These are phyloP conservation scores for Saccharomycopsis fibuligera DNA, from an alignment of 805 yeast species.

Conservation along the genomic window DNA sequence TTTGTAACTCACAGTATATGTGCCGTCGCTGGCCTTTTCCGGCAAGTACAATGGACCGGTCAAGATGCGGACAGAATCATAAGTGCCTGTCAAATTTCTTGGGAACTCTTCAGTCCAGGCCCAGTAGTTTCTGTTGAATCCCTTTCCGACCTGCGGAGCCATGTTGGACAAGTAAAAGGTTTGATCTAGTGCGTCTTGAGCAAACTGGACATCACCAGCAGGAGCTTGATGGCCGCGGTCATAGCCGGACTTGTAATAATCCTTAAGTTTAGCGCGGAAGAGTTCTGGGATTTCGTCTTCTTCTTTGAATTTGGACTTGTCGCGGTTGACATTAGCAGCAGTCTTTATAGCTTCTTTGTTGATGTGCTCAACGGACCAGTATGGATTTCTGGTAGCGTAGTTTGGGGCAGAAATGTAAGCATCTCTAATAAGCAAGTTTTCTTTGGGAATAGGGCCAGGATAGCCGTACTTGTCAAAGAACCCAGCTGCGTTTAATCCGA, in stretches of 20 bases:
- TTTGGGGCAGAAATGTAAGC: constrained; percentile 70
- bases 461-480: constrained; percentile 67
- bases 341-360: constrained; percentile 14
- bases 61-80: constrained; percentile 59
- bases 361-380: constrained; percentile 32
- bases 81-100: constrained; percentile 54
- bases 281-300: constrained; percentile 12
- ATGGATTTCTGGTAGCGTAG: constrained; percentile 61
- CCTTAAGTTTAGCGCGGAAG: constrained; percentile 36
- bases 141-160: constrained; percentile 63
- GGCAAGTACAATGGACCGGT: constrained; percentile 80
- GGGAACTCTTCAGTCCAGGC: constrained; percentile 76
- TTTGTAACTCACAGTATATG: constrained; percentile 53
- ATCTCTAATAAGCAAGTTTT: constrained; percentile 49
- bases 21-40: constrained; percentile 48
- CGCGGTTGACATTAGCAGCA: constrained; percentile 7
- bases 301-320: constrained; percentile 13
- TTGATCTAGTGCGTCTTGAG: constrained; percentile 55
- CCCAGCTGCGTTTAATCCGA: constrained; percentile 17
- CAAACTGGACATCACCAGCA: constrained; percentile 57
- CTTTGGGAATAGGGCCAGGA: constrained; percentile 64
- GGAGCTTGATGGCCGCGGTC: constrained; percentile 65
- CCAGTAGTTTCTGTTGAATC: constrained; percentile 57
- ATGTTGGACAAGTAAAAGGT: constrained; percentile 54
- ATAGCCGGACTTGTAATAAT: constrained; percentile 55